Evolutionary conservation across 2,329 filamentous ascomycete species (phyloP).

Genomic region (Aspergillaceae sp.): DNA sequence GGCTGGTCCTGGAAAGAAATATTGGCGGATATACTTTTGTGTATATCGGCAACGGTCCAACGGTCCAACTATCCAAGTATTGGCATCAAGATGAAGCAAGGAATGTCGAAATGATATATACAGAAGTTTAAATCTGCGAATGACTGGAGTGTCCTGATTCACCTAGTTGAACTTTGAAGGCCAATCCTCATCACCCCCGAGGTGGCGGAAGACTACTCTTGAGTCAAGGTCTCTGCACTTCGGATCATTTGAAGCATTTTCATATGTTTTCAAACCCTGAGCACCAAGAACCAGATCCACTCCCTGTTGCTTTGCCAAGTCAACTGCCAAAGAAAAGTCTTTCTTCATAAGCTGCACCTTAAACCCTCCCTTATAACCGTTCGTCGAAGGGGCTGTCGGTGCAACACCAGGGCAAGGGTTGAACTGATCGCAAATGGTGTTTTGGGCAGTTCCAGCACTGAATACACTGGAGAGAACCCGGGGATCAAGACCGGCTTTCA

Average conservation of each 20-base stretch:
- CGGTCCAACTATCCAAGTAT: too few relatives aligned
- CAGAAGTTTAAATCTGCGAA: too few relatives aligned
- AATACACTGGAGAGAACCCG: constrained; percentile 45
- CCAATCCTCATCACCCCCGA: constrained; percentile 49
- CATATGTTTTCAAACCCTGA: constrained; percentile 44
- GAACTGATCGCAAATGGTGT: constrained; percentile 44
- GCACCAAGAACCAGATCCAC: constrained; percentile 44
- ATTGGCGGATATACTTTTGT: too few relatives aligned
- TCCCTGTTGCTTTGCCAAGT: constrained; percentile 47
- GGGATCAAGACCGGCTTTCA: constrained; percentile 49
- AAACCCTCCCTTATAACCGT: constrained; percentile 48
- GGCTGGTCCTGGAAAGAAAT: too few relatives aligned
- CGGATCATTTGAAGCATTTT: constrained; percentile 43
- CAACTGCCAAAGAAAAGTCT: constrained; percentile 48
- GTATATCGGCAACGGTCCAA: too few relatives aligned
- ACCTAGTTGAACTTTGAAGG: constrained; percentile 7
- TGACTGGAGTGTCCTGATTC: too few relatives aligned
- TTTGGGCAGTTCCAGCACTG: constrained; percentile 45
- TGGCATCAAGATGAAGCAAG: too few relatives aligned
- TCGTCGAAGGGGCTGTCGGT: constrained; percentile 40
- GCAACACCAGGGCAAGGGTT: constrained; percentile 45
- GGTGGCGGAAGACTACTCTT: constrained; percentile 49
- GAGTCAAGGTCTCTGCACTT: constrained; percentile 49
- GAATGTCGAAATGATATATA: too few relatives aligned
- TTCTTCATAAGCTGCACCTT: constrained; percentile 54